phyloP scores from a whole-genome alignment of 495 filamentous ascomycete genomes.

The Bryoglossum gracile region DNA sequence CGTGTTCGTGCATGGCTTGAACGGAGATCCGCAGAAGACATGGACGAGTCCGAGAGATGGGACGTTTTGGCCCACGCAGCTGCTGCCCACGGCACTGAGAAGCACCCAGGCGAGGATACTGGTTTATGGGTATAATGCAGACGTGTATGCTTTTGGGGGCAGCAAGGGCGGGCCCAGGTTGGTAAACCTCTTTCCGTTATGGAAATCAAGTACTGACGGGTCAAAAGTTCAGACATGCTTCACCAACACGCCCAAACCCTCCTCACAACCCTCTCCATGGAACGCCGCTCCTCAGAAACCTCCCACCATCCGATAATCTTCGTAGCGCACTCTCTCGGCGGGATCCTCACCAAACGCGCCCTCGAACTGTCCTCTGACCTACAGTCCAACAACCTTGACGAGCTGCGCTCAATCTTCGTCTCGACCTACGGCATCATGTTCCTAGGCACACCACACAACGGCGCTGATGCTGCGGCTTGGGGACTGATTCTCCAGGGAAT shows the following conservation, averaged over 20 bases:
- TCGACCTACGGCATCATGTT: conserved; percentile 83
- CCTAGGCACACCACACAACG: conserved; percentile 80
- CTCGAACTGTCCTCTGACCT: conserved; percentile 16
- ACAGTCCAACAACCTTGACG: conserved; percentile 57
- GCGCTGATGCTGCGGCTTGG: conserved; percentile 71
- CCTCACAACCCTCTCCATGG: conserved; percentile 47
- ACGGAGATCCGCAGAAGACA: conserved; percentile 66
- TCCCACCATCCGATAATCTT: conserved; percentile 71
- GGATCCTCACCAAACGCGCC: conserved; percentile 70
- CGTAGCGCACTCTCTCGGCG: conserved; percentile 77
- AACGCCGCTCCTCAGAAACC: conserved; percentile 47
- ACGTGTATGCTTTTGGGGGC: conserved; percentile 59
- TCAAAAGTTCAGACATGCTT: conserved; percentile 59
- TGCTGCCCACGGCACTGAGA: conserved; percentile 59
- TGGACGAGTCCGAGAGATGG: conserved; percentile 65
- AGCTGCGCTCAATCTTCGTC: conserved; percentile 70
- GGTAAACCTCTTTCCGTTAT: too few relatives aligned
- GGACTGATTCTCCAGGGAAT: conserved; percentile 67
- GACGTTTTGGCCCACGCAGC: conserved; percentile 69
- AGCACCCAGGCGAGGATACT: conserved; percentile 52
- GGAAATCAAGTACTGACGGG: too few relatives aligned
- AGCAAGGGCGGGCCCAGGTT: conserved; percentile 36
- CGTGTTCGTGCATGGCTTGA: conserved; percentile 77
- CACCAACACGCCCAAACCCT: conserved; percentile 82
- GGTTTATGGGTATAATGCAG: conserved; percentile 80